These are phyloP conservation scores for Rauvolfia tetraphylla DNA, from an alignment of 257 asterid species.

Conservation along the genomic window DNA sequence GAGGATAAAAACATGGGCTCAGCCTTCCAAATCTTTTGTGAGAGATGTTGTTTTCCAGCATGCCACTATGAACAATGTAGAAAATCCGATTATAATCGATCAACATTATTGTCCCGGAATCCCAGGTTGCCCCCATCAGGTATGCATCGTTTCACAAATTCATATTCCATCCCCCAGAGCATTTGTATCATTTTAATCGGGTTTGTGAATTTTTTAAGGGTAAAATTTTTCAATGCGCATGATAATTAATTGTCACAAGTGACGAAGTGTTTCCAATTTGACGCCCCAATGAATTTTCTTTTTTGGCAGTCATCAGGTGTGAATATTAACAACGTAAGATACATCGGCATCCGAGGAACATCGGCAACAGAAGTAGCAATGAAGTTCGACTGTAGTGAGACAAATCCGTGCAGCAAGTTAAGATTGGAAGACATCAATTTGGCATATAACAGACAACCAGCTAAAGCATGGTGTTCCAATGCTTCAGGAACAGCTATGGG, in stretches of 20 bases:
- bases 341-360: background rate
- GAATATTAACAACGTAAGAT: background rate
- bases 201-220: no score
- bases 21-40: background rate
- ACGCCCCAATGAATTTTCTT: no score
- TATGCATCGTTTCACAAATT: background rate
- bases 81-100: conserved; percentile 9
- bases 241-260: no score
- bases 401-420: background rate
- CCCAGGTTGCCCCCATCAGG: background rate
- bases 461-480: background rate
- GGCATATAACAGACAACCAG: background rate
- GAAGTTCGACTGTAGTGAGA: conserved; percentile 2
- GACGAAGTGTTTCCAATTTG: background rate
- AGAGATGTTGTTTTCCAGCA: background rate
- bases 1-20: conserved; percentile 9
- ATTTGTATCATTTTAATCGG: no score
- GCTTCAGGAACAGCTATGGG: background rate
- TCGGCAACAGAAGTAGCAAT: conserved; percentile 5
- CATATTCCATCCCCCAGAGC: background rate
- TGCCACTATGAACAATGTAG: background rate
- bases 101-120: conserved; percentile 4
- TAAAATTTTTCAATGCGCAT: no score
- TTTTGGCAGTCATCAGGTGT: background rate
- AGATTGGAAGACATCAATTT: background rate